Base-by-base conservation (phyloP, 2,329 filamentous ascomycete genomes). In the Exophiala spinifera region DNA sequence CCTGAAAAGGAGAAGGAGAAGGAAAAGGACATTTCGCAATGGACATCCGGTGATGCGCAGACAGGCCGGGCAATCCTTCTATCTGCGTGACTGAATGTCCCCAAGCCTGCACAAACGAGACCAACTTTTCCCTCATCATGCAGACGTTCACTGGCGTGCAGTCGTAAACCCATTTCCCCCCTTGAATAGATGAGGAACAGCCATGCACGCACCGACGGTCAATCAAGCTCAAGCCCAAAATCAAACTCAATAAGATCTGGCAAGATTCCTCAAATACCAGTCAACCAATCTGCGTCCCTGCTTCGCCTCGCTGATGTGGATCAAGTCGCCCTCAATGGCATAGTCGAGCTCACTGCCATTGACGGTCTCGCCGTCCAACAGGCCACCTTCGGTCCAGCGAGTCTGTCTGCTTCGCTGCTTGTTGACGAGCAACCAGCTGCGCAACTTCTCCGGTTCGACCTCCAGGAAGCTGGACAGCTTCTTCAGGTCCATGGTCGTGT, bases 401-500 rank as follows among this genome's bases (percentile, higher is more conserved):
- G 95, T 84, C 78, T 99, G 94, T 78, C 95, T 88, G 71, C 89
- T 96, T 69, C 94, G 88, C 81, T 99, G 94, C 85, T 99, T 99
- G 81, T 95, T 97, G 61, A 99, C 91, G 61, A 99, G 78, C 58
- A 99, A 79, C 88, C 91, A 96, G 57, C 88, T 88, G 65, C 94
- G 87, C 63, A 99, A 82, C 77, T 95, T 91, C 74, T 97, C 94
- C n/a, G 92, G 87, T 74, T 96, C 86, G 56, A 96, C 90, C 67
- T 97, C 94, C 51, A 99, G 82, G 84, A 99, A 99, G 57, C 91
- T 91, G 59, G 94, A 90, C 59, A 99, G 85, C 79, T 99, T 99
- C 80, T 92, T 94, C 61, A 99, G 81, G 69, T 99, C 94, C 92
- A 99, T 97, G 65, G 94, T 99, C 43, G 94, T 97, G 84, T 99